Evolutionary conservation across 2,329 filamentous ascomycete genomes (phyloP).

Genomic region (Teratosphaeria epicoccoides): DNA sequence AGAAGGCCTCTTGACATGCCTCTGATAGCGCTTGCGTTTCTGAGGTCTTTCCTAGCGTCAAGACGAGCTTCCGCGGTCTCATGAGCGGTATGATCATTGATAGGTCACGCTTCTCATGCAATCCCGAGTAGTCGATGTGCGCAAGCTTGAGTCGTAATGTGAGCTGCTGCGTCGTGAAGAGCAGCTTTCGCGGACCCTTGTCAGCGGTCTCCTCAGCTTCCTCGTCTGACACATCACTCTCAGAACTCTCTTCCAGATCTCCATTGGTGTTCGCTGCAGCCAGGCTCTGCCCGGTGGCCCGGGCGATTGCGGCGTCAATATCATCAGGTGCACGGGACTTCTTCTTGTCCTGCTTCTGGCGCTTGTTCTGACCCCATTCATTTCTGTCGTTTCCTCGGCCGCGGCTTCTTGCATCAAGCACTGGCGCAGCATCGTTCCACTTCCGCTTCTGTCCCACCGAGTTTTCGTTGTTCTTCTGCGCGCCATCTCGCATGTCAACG

Average conservation of each 20-base stretch:
- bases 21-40: slow-evolving; percentile 71
- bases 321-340: slow-evolving; percentile 24
- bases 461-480: slow-evolving; percentile 31
- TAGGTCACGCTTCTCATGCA: slow-evolving; percentile 87
- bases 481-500: slow-evolving; percentile 47
- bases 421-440: slow-evolving; percentile 62
- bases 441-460: slow-evolving; percentile 80
- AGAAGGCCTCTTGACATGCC: slow-evolving; percentile 55
- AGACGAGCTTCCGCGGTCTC: slow-evolving; percentile 82
- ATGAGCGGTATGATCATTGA: slow-evolving; percentile 94
- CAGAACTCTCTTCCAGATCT: slow-evolving; percentile 13
- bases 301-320: slow-evolving; percentile 25
- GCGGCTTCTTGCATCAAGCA: neutral
- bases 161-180: slow-evolving; percentile 53
- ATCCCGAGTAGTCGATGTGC: slow-evolving; percentile 81
- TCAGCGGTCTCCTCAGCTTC: slow-evolving; percentile 42
- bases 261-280: slow-evolving; percentile 7
- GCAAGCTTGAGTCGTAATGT: slow-evolving; percentile 65
- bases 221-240: slow-evolving; percentile 41
- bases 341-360: slow-evolving; percentile 42
- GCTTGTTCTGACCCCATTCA: slow-evolving; percentile 41
- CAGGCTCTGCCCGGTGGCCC: slow-evolving; percentile 18
- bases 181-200: slow-evolving; percentile 62
- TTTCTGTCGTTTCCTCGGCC: neutral
- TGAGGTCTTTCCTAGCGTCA: slow-evolving; percentile 65